These are phyloP conservation scores for Chlorociboria aeruginascens DNA, from an alignment of 495 filamentous ascomycete genomes.

Conservation along the genomic window DNA sequence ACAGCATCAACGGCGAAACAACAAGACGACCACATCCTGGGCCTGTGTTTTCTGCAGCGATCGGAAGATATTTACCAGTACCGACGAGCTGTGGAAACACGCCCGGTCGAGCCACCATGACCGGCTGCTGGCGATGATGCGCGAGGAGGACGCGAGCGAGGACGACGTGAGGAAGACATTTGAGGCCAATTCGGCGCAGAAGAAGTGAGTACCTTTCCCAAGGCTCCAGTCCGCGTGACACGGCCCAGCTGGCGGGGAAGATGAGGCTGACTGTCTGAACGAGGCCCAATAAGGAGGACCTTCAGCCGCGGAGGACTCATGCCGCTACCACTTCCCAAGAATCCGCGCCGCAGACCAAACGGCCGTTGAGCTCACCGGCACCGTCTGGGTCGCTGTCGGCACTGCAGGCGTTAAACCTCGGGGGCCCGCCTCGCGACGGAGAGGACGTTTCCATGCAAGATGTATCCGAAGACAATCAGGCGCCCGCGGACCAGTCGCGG, in stretches of 20 bases:
- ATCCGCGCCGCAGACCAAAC: neutral
- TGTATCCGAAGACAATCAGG: conserved; percentile 2
- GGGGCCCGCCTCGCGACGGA: neutral
- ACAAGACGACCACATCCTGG: neutral
- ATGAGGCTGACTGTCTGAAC: neutral
- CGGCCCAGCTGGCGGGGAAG: neutral
- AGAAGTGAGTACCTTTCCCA: neutral
- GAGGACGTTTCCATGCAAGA: conserved; percentile 8
- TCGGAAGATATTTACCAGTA: neutral
- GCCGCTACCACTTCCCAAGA: neutral
- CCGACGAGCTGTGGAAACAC: conserved; percentile 3
- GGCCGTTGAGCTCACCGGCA: neutral
- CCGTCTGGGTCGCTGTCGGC: conserved; percentile 3
- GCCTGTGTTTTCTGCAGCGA: conserved; percentile 3
- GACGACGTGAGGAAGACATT: neutral
- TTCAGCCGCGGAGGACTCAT: neutral
- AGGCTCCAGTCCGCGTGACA: too few species aligned
- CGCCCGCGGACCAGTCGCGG: neutral
- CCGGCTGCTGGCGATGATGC: neutral
- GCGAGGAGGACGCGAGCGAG: neutral
- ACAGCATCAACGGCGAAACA: conserved; percentile 1
- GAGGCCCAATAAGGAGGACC: neutral
- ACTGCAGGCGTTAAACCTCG: neutral
- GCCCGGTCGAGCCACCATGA: neutral
- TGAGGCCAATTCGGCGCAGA: neutral